Evolutionary conservation across 139 green algal species (phyloP), one percentile per base, ranked within the genome.

Genomic region (Haematococcus sp.): DNA sequence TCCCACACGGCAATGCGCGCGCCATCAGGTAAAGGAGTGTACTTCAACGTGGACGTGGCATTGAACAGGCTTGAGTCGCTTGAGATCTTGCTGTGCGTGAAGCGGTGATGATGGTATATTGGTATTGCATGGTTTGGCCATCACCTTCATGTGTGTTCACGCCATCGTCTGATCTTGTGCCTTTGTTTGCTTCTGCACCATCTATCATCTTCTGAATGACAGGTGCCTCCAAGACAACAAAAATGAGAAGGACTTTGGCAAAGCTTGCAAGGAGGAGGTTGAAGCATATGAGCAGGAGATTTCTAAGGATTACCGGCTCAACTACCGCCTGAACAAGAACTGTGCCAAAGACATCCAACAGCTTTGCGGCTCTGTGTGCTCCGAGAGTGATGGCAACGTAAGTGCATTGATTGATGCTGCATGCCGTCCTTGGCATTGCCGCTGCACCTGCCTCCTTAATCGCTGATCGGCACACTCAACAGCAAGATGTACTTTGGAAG

Each of bases 231-330:
- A 93, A 68, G 76, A 94, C 1, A 86, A 94, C 43, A 76, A 90
- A 28, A 70, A 85, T 15, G 66, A 91, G 1, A 75, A 78, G 27
- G 85, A 89, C 16, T 94, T 96, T 80, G 76, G 83, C 27, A 76
- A 71, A 1, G 87, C 92, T 25, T 97, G 92, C 86, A 72, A 76
- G 20, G 76, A 85, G 19, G 89, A 96, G 80, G 75, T 97, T 5
- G 68, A 73, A 33, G 28, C 46, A 0, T 91, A 96, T 63, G 75
- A 94, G 84, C 55, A 81, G n/a, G 73, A 85, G 52, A 80, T 78
- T 7, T 80, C 75, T 40, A 54, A 79, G 30, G 92, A 97, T 81
- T 97, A 94, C 83, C 85, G 91, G 30, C 83, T 97, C n/a, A 97
- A 96, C 82, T 92, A 87, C 76, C 83, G 91, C 27, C 85, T 97